A percentile compares a stretch with the other conserved stretches of the same genome.
Evolutionary conservation across 805 yeast genomes (phyloP).

Genomic region (Starmerella riodocensis): DNA sequence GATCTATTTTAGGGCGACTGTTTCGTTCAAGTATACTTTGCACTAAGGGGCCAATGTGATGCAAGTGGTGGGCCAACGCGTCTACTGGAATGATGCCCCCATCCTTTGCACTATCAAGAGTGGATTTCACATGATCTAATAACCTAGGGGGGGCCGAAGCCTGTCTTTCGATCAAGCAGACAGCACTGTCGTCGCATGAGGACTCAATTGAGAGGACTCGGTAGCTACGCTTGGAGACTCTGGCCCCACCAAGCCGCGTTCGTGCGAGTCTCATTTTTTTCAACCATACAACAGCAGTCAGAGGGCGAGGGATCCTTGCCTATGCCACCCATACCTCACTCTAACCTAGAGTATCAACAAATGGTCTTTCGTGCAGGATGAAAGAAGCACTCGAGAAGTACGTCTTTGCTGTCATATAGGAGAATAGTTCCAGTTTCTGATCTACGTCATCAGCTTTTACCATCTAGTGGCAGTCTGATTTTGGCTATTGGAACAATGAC

Average conservation of each 20-base stretch:
- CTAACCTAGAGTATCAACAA: too few species aligned
- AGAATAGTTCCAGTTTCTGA: neutral
- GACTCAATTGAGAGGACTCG: conserved; percentile 77
- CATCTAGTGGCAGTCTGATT: too few species aligned
- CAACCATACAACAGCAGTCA: neutral
- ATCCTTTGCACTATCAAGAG: conserved; percentile 47
- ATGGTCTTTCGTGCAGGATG: neutral
- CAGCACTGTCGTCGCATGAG: conserved; percentile 92
- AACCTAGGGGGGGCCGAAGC: conserved; percentile 34
- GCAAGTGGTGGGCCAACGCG: conserved; percentile 71
- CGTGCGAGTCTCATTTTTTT: neutral
- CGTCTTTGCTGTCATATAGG: too few species aligned
- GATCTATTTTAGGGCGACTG: conserved; percentile 33
- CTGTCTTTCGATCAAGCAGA: conserved; percentile 52
- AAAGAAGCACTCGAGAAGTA: neutral
- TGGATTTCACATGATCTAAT: conserved; percentile 46
- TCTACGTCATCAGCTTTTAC: too few species aligned
- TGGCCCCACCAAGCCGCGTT: neutral
- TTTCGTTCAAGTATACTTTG: conserved; percentile 30
- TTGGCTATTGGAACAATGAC: too few species aligned
- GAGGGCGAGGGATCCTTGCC: neutral
- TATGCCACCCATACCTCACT: too few species aligned
- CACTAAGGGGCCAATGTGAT: conserved; percentile 40
- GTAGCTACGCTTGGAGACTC: conserved; percentile 28
- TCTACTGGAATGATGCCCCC: conserved; percentile 86